These are phyloP conservation scores for Pseudogymnoascus pannorum DNA, from an alignment of 2,329 filamentous ascomycete species.

Conservation along the genomic window DNA sequence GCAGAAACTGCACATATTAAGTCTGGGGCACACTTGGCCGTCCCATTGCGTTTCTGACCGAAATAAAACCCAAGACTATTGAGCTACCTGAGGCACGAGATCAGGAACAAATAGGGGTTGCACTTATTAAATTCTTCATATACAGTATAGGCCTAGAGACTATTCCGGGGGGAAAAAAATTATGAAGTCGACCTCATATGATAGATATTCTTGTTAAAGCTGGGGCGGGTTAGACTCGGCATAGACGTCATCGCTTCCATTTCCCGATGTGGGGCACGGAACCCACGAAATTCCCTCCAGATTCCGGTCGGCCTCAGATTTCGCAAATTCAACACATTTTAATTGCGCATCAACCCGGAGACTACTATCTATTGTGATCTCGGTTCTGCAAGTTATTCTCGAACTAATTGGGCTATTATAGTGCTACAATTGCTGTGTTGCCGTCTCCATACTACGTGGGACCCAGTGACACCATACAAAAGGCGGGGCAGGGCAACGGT, in stretches of 20 bases:
- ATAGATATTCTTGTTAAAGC: background rate
- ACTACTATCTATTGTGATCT: background rate
- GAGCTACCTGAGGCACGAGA: background rate
- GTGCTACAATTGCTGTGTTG: background rate
- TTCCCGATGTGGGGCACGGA: conserved; percentile 6
- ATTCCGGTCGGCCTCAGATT: background rate
- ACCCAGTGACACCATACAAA: background rate
- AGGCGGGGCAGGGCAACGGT: background rate
- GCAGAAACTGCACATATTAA: background rate
- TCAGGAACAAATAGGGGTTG: background rate
- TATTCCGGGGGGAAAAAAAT: too few species aligned
- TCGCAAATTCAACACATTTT: background rate
- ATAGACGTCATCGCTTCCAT: background rate
- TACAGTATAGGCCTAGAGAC: background rate
- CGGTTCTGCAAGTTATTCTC: background rate
- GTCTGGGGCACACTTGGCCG: background rate
- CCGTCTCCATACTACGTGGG: background rate
- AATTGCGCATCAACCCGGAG: background rate
- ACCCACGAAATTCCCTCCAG: background rate
- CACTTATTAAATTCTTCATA: background rate
- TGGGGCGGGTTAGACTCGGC: background rate
- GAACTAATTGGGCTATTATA: background rate
- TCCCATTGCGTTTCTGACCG: background rate
- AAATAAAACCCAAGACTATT: background rate
- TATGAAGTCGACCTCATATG: background rate